Evolutionary conservation across 2,329 filamentous ascomycete species (phyloP).

Genomic region (Fusarium sterilihyphosum): DNA sequence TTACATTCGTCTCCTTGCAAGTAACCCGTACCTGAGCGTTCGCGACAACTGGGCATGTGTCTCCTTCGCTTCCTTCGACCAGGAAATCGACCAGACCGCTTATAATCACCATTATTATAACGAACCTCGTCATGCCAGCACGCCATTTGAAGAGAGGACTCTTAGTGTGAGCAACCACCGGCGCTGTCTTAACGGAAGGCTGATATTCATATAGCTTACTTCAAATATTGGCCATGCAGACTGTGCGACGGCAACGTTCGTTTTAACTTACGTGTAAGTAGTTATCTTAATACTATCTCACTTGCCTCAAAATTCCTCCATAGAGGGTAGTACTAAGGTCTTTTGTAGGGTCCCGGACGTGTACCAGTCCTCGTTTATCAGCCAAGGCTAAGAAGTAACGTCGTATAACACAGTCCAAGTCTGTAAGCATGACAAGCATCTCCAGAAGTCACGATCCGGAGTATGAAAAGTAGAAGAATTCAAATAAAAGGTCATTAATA

Average conservation of each 20-base stretch:
- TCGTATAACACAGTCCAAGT: accelerated
- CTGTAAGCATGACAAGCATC: accelerated
- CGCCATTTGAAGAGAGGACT: not conserved
- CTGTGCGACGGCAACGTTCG: not conserved
- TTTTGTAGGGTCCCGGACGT: not conserved
- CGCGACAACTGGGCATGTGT: not conserved
- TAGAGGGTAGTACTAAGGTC: accelerated
- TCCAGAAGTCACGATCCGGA: accelerated
- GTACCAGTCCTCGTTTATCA: not conserved
- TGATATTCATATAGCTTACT: not conserved
- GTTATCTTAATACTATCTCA: accelerated
- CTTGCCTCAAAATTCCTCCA: too few species aligned
- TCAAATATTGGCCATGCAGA: not conserved
- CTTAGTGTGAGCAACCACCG: not conserved
- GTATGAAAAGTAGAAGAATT: accelerated
- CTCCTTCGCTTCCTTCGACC: not conserved
- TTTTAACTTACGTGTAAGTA: not conserved
- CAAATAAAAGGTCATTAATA: accelerated
- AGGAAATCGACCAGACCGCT: not conserved
- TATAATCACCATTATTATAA: not conserved
- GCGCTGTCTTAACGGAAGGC: accelerated
- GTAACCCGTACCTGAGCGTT: not conserved
- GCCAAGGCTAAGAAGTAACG: not conserved
- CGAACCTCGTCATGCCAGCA: not conserved
- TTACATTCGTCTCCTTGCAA: not conserved